These are phyloP conservation scores for Strobilomyces dryophilus DNA, from an alignment of 768 basidiomycete genomes.

Conservation along the genomic window DNA sequence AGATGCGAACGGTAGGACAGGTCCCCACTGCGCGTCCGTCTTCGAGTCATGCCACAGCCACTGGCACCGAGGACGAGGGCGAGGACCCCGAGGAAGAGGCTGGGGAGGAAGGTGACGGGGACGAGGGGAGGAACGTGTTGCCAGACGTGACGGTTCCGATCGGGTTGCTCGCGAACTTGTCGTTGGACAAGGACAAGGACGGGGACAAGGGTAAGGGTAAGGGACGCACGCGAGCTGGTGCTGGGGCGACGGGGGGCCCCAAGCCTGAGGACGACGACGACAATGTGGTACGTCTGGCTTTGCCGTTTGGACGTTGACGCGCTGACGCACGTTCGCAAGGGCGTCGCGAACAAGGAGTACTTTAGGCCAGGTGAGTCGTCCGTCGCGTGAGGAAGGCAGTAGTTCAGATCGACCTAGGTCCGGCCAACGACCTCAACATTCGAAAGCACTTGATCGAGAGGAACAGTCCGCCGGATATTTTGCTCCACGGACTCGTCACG, in stretches of 20 bases:
- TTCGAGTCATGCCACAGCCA: neutral
- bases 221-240: no score
- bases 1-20: slow-evolving; percentile 30
- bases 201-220: no score
- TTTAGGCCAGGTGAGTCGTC: slow-evolving; percentile 63
- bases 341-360: slow-evolving; percentile 76
- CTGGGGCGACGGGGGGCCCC: no score
- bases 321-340: slow-evolving; percentile 38
- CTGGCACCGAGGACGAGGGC: slow-evolving; percentile 36
- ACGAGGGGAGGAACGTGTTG: slow-evolving; percentile 46
- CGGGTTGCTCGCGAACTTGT: slow-evolving; percentile 69
- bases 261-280: slow-evolving; percentile 53
- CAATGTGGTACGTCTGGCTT: slow-evolving; percentile 46
- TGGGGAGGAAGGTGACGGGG: slow-evolving; percentile 38
- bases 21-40: neutral
- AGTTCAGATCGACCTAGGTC: slow-evolving; percentile 18
- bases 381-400: neutral
- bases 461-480: slow-evolving; percentile 76
- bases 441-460: slow-evolving; percentile 71
- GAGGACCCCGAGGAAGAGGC: slow-evolving; percentile 29
- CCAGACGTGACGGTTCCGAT: slow-evolving; percentile 74
- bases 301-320: neutral
- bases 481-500: slow-evolving; percentile 75
- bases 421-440: slow-evolving; percentile 66
- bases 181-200: slow-evolving; percentile 51